phyloP scores from a whole-genome alignment of 148 eudicot species.

The Polygonum aviculare region DNA sequence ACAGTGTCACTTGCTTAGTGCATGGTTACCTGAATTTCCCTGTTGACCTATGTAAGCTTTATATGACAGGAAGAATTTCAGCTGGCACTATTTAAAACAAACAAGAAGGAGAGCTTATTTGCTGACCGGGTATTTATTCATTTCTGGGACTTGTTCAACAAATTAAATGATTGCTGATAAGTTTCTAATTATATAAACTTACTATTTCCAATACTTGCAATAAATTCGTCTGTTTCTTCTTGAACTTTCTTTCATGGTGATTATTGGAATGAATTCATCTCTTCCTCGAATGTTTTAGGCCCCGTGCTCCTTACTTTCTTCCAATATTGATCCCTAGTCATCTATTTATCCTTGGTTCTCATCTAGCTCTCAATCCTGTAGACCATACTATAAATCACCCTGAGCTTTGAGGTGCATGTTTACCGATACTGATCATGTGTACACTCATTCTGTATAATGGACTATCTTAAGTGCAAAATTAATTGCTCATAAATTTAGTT shows the following conservation, averaged over 20 bases:
- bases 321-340: background rate
- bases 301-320: background rate
- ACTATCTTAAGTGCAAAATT: background rate
- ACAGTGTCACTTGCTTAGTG: background rate
- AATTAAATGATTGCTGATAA: background rate
- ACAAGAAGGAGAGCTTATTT: constrained; percentile 67
- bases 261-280: background rate
- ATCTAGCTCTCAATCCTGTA: background rate
- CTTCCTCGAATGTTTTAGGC: background rate
- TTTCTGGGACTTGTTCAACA: background rate
- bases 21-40: background rate
- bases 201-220: background rate
- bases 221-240: background rate
- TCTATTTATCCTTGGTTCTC: background rate
- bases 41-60: constrained; percentile 3
- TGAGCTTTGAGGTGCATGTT: background rate
- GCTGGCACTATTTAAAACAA: constrained; percentile 58
- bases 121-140: constrained; percentile 48
- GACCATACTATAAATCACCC: background rate
- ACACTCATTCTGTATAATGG: background rate
- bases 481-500: background rate
- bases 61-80: constrained; percentile 59
- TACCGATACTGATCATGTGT: background rate
- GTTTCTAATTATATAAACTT: background rate
- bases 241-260: background rate